Percentiles rank a stretch among this genome's conserved stretches.
phyloP scores from a whole-genome alignment of 192 early-diverging fungal genomes.

The Backusella luteola region DNA sequence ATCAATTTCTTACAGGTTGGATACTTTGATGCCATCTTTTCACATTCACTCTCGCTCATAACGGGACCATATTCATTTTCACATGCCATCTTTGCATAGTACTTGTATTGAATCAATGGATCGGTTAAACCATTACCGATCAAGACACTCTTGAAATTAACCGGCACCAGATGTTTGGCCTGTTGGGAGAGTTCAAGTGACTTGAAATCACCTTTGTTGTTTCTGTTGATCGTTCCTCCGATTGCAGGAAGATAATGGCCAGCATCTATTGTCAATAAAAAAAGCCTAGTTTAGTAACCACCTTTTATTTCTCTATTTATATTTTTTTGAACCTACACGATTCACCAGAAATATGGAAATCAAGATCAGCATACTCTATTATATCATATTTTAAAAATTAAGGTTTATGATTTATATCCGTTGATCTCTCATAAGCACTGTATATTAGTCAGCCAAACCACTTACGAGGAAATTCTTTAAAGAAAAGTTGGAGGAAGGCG shows the following conservation, averaged over 20 bases:
- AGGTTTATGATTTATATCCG: not conserved
- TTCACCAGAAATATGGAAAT: conserved; percentile 84
- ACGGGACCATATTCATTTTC: conserved; percentile 80
- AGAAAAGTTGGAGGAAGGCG: conserved; percentile 91
- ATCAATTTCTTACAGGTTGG: conserved; percentile 82
- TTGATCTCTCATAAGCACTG: not conserved
- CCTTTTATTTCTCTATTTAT: not conserved
- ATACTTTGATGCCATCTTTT: conserved; percentile 73
- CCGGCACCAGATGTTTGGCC: conserved; percentile 29
- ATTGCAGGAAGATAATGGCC: conserved; percentile 97
- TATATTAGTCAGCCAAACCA: not conserved
- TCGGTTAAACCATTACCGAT: conserved; percentile 95
- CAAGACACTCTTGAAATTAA: conserved; percentile 72
- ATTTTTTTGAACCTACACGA: not conserved
- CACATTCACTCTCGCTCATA: conserved; percentile 70
- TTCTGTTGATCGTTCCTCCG: conserved; percentile 72
- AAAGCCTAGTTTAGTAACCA: not conserved
- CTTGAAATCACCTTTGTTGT: conserved; percentile 16
- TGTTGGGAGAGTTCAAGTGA: not conserved
- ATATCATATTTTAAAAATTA: not conserved
- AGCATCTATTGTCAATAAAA: conserved; percentile 29
- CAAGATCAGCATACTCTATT: conserved; percentile 63
- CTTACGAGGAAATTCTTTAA: conserved; percentile 65
- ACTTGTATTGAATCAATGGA: conserved; percentile 85
- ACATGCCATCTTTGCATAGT: conserved; percentile 85